phyloP scores from a whole-genome alignment of 495 filamentous ascomycete genomes.

The Aspergillus campestris region DNA sequence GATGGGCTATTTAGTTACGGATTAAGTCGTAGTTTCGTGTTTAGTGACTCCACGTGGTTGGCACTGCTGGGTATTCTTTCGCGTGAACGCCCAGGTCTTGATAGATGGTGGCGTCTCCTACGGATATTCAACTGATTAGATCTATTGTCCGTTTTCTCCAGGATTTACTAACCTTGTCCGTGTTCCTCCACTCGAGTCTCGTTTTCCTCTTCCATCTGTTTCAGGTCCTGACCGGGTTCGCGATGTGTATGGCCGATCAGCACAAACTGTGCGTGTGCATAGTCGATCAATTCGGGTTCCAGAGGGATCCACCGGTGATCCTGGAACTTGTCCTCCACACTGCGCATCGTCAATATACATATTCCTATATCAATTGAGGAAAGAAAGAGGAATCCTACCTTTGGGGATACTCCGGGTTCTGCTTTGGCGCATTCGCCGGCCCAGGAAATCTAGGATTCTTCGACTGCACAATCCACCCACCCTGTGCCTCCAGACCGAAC shows the following conservation, averaged over 20 bases:
- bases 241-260: constrained; percentile 50
- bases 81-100: constrained; percentile 43
- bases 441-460: constrained; percentile 69
- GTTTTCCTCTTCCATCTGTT: constrained; percentile 54
- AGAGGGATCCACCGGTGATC: constrained; percentile 67
- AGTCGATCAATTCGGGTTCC: constrained; percentile 68
- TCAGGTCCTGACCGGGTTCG: constrained; percentile 46
- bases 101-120: constrained; percentile 46
- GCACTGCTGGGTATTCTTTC: constrained; percentile 42
- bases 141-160: no score
- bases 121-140: neutral
- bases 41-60: constrained; percentile 36
- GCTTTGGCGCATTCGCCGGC: constrained; percentile 54
- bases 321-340: constrained; percentile 64
- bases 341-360: constrained; percentile 11
- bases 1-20: no score
- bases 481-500: constrained; percentile 62
- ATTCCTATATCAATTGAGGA: neutral
- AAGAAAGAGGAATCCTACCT: constrained; percentile 41
- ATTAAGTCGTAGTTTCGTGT: neutral
- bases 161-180: no score
- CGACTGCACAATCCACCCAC: constrained; percentile 69
- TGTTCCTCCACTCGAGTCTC: constrained; percentile 42
- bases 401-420: constrained; percentile 63
- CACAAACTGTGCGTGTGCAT: constrained; percentile 70